Evolutionary conservation across 2,329 filamentous ascomycete species (phyloP), one percentile per base, ranked within the genome.

Genomic region (Knufia petricola): DNA sequence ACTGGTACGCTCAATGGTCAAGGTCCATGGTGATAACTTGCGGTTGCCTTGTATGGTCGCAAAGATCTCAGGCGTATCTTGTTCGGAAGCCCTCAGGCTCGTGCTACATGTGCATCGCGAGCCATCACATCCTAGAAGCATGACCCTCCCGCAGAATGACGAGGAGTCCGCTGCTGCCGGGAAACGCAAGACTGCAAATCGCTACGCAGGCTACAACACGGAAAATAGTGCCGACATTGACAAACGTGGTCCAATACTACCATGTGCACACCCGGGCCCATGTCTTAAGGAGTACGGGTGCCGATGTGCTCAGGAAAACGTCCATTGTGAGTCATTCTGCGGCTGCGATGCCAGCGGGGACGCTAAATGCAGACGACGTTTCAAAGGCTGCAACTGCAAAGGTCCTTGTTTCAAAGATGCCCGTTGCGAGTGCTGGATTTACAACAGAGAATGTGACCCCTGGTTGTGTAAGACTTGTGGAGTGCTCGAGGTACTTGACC

Each of bases 361-460:
- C n/a, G n/a, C n/a, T n/a, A 47, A 47, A 3, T 60, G 59, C 49
- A 53, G 51, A 30, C 52, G 59, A 42, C 54, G 58, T 7, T 60
- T 58, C 42, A 51, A 50, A 45, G 59, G 59, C 8, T 60, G 59
- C 41, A 55, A 19, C 13, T 60, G 59, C 38, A 52, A 47, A 32
- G 46, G 50, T 2, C 44, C 48, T 30, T 60, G 59, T 50, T 59
- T 56, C 38, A 48, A 54, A 19, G 56, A 58, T 26, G 48, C 37
- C 32, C 36, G 50, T 2, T 92, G 87, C 60, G 81, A 84, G 12
- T 94, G 87, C 58, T 71, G 80, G 17, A 73, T 77, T 58, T 72
- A 87, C 46, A 84, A 85, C 56, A 77, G 87, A 32, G 87, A 94
- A 66, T 94, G 87, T 60, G 87, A 92, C 58, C 80, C 85, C 1